These are phyloP conservation scores for Singerocomus rubriflavus DNA, from an alignment of 1,284 basidiomycete genomes.

Conservation along the genomic window DNA sequence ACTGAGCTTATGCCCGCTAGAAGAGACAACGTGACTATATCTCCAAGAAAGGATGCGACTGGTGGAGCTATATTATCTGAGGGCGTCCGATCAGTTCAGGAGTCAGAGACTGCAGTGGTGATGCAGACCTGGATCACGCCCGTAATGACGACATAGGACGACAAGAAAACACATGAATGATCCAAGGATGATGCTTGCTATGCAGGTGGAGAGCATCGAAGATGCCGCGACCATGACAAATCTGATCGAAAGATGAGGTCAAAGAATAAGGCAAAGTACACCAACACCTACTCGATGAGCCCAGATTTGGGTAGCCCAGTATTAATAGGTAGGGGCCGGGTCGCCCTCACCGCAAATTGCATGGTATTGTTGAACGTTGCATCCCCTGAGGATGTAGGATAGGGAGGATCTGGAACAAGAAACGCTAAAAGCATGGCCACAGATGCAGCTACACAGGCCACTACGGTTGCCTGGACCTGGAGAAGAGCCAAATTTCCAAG, in stretches of 20 bases:
- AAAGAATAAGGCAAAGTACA: neutral
- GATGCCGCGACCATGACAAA: conserved; percentile 86
- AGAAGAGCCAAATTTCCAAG: conserved; percentile 84
- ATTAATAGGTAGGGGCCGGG: conserved; percentile 31
- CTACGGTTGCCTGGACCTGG: conserved; percentile 91
- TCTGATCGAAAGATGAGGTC: conserved; percentile 37
- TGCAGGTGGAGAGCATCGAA: conserved; percentile 83
- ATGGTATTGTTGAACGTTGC: conserved; percentile 10
- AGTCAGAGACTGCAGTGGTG: neutral
- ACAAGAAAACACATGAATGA: conserved; percentile 92
- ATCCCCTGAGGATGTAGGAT: conserved; percentile 13
- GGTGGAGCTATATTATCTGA: conserved; percentile 95
- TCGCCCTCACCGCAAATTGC: conserved; percentile 23
- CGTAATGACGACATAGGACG: conserved; percentile 71
- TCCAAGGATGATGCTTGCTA: conserved; percentile 80
- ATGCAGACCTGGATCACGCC: conserved; percentile 77
- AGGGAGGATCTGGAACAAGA: conserved; percentile 45
- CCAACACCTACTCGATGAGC: conserved; percentile 49
- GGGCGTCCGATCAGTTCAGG: neutral
- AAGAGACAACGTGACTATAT: conserved; percentile 86
- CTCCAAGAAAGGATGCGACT: conserved; percentile 88
- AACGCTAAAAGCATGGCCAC: conserved; percentile 76
- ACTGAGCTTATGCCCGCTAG: conserved; percentile 63
- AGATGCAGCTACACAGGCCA: conserved; percentile 83
- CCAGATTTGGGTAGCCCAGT: conserved; percentile 41